These are phyloP conservation scores for Simmondsia chinensis DNA, from an alignment of 148 eudicot genomes.

Conservation along the genomic window DNA sequence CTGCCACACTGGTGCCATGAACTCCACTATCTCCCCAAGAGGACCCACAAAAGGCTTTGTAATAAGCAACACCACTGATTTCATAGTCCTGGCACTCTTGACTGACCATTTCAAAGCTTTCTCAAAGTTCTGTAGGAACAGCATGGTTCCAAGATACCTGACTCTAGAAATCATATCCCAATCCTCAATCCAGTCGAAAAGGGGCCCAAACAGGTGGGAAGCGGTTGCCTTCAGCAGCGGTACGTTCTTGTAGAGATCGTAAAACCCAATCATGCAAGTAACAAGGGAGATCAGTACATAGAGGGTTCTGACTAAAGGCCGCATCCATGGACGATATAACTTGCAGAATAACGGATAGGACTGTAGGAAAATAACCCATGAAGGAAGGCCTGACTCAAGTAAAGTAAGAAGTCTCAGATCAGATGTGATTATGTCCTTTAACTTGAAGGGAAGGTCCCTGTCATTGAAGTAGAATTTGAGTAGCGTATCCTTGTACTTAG, in stretches of 20 bases:
- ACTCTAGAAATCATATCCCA: slow-evolving; percentile 92
- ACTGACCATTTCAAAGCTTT: slow-evolving; percentile 71
- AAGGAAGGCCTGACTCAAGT: slow-evolving; percentile 88
- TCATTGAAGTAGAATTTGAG: slow-evolving; percentile 67
- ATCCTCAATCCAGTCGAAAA: slow-evolving; percentile 83
- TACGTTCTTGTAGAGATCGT: slow-evolving; percentile 91
- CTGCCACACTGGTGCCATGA: slow-evolving; percentile 59
- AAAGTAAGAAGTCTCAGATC: slow-evolving; percentile 72
- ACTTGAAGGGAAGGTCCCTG: slow-evolving; percentile 66
- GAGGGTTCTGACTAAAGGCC: slow-evolving; percentile 72
- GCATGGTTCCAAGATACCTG: slow-evolving; percentile 88
- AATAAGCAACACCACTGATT: slow-evolving; percentile 43
- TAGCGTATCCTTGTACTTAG: slow-evolving; percentile 64
- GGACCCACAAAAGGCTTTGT: slow-evolving; percentile 72
- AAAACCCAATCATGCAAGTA: slow-evolving; percentile 86
- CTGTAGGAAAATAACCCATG: slow-evolving; percentile 95
- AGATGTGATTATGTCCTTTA: slow-evolving; percentile 59
- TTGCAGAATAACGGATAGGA: slow-evolving; percentile 89
- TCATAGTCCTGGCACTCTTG: slow-evolving; percentile 39
- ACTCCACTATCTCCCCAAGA: slow-evolving; percentile 32
- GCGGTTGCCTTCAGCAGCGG: slow-evolving; percentile 85
- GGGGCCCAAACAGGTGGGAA: slow-evolving; percentile 77
- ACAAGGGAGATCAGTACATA: slow-evolving; percentile 63
- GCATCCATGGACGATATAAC: slow-evolving; percentile 96
- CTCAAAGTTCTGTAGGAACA: slow-evolving; percentile 81